Evolutionary conservation across 2,329 filamentous ascomycete species (phyloP), one percentile per base, ranked within the genome.

Genomic region (Delphinella strobiligena): DNA sequence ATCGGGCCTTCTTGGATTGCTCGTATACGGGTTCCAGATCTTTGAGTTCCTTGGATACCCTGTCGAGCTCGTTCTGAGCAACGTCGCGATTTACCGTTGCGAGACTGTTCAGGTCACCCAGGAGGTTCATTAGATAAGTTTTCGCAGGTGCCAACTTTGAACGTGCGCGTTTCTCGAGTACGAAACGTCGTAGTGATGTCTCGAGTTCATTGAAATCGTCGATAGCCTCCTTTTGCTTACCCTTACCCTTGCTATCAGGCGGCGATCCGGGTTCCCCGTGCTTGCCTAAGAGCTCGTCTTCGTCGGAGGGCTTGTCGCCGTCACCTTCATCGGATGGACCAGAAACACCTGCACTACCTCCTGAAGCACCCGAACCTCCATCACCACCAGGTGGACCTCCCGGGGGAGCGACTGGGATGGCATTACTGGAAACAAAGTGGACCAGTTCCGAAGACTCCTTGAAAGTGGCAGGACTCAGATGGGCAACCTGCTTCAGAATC

Each of bases 371-470:
- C 36, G 50, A 48, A 37, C 63, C 69, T 5, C 63, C 70, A 11
- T 68, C 71, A n/a, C 71, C 75, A 19, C 68, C 71, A 40, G 71
- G 71, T 31, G 71, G 71, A 32, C 68, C 69, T 24, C 69, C 71
- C 0, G 72, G 61, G 8, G 77, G 73, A 1, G 70, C 72, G 40
- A 83, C 79, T 0, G 89, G 89, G 43, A 98, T 83, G 3, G 88
- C 88, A 57, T 95, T 94, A 56, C 89, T 96, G 2, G 91, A 96
- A 2, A 98, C 91, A 50, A 98, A 98, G 57, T 98, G 91, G 3
- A 98, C 91, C 5, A 98, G 69, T 54, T 98, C 91, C 2, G 79
- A 74, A 0, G 87, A 80, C 55, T 98, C 91, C 57, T 96, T 96
- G 68, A 80, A 82, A 0, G 91, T 98, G 37, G 81, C 79, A 2